Conservation (phyloP, 768 basidiomycete species). For the Clavaria fumosa region DNA sequence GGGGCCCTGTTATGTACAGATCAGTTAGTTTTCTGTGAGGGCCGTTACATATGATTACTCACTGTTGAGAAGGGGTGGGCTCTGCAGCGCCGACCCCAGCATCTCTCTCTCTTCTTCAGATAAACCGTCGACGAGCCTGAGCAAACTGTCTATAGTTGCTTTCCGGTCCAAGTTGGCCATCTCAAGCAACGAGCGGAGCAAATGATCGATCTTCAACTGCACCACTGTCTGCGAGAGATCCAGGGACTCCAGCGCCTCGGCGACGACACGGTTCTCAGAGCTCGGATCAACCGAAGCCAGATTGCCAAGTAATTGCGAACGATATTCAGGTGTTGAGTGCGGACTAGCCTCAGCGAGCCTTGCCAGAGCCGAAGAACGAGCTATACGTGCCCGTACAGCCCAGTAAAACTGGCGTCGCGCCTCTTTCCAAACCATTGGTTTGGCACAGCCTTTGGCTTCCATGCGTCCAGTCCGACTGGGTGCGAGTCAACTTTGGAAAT, state of each 20-base stretch:
- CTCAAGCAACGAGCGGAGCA: slow-evolving; percentile 49
- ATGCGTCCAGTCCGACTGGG: slow-evolving; percentile 81
- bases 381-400: slow-evolving; percentile 74
- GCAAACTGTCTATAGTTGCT: slow-evolving; percentile 57
- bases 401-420: slow-evolving; percentile 88
- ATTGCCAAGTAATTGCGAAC: slow-evolving; percentile 44
- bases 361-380: slow-evolving; percentile 47
- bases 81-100: slow-evolving; percentile 47
- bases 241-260: slow-evolving; percentile 54
- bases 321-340: slow-evolving; percentile 48
- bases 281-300: slow-evolving; percentile 39
- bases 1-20: too few relatives aligned
- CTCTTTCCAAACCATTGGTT: slow-evolving; percentile 73
- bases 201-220: slow-evolving; percentile 54
- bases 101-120: slow-evolving; percentile 55
- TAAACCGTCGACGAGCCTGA: slow-evolving; percentile 57
- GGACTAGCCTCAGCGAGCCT: slow-evolving; percentile 60
- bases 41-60: too few relatives aligned
- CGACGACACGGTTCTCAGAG: slow-evolving; percentile 40
- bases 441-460: slow-evolving; percentile 95
- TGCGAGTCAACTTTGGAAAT: slow-evolving; percentile 3
- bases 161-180: slow-evolving; percentile 63
- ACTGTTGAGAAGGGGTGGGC: too few relatives aligned
- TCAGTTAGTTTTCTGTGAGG: too few relatives aligned
- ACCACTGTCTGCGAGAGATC: slow-evolving; percentile 47